These are phyloP conservation scores for Physcomitrium patens DNA, from an alignment of 225 moss, liverwort and hornwort genomes.

Conservation along the genomic window DNA sequence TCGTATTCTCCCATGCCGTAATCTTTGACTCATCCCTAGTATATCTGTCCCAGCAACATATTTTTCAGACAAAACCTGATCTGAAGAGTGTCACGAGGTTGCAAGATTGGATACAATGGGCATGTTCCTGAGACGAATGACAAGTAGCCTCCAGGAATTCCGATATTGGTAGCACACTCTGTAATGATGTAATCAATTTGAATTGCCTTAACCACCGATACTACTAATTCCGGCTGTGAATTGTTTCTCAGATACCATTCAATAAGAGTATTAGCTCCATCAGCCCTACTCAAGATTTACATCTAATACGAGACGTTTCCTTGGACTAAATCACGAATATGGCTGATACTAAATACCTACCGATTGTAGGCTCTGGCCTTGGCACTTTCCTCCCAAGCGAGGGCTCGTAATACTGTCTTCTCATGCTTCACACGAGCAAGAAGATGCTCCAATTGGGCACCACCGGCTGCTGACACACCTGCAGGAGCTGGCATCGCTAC, in stretches of 20 bases:
- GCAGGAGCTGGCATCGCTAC: conserved; percentile 41
- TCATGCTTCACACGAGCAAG: conserved; percentile 53
- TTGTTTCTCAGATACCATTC: too few relatives aligned
- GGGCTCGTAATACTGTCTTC: conserved; percentile 39
- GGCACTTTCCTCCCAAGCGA: conserved; percentile 53
- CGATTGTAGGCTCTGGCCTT: conserved; percentile 48
- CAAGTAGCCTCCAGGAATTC: not conserved
- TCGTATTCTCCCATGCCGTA: conserved; percentile 49
- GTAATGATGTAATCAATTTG: not conserved
- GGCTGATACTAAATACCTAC: not conserved
- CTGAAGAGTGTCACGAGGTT: not conserved
- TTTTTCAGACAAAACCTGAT: not conserved
- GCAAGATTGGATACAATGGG: not conserved
- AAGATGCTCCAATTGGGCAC: conserved; percentile 54
- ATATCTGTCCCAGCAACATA: conserved; percentile 29
- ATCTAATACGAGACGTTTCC: not conserved
- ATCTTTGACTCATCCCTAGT: conserved; percentile 53
- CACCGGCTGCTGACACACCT: conserved; percentile 35
- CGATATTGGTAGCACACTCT: not conserved
- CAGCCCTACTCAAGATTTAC: not conserved
- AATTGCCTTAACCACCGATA: not conserved
- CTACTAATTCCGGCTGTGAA: not conserved
- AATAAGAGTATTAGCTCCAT: too few relatives aligned
- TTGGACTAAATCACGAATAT: too few relatives aligned
- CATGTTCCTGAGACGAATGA: not conserved